phyloP scores from a whole-genome alignment of 23 red algal species.

The Gracilaria domingensis region DNA sequence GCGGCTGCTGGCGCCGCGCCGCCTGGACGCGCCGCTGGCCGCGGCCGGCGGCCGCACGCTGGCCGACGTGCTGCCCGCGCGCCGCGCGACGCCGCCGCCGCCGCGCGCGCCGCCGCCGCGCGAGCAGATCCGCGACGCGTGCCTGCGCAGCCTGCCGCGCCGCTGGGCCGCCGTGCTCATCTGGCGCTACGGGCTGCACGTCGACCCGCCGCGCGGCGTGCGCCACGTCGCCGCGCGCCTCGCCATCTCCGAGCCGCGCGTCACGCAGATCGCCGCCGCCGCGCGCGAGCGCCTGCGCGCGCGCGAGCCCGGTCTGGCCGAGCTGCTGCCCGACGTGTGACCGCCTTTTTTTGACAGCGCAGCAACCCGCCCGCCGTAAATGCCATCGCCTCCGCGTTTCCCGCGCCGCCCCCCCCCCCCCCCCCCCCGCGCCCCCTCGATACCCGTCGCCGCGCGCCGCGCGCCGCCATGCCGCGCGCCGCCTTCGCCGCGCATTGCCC shows the following conservation, averaged over 20 bases:
- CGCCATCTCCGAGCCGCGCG: conserved; percentile 45
- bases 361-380: not conserved
- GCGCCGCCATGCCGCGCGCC: not conserved
- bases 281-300: conserved; percentile 28
- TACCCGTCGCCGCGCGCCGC: not conserved
- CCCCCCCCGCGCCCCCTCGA: no score
- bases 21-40: not conserved
- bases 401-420: no score
- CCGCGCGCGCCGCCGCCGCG: not conserved
- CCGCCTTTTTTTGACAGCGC: no score
- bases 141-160: conserved; percentile 34
- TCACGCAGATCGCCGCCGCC: conserved; percentile 49
- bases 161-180: conserved; percentile 57
- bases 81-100: not conserved
- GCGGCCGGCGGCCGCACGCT: not conserved
- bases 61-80: not conserved
- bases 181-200: conserved; percentile 83
- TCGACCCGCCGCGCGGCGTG: conserved; percentile 8
- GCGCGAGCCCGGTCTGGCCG: conserved; percentile 29
- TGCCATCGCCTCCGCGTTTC: no score
- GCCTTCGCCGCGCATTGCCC: not conserved
- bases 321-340: conserved; percentile 2
- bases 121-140: conserved; percentile 28
- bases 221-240: conserved; percentile 41
- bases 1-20: conserved; percentile 1